phyloP scores from a whole-genome alignment of 2,329 filamentous ascomycete genomes.

The Anthostomella pinea region DNA sequence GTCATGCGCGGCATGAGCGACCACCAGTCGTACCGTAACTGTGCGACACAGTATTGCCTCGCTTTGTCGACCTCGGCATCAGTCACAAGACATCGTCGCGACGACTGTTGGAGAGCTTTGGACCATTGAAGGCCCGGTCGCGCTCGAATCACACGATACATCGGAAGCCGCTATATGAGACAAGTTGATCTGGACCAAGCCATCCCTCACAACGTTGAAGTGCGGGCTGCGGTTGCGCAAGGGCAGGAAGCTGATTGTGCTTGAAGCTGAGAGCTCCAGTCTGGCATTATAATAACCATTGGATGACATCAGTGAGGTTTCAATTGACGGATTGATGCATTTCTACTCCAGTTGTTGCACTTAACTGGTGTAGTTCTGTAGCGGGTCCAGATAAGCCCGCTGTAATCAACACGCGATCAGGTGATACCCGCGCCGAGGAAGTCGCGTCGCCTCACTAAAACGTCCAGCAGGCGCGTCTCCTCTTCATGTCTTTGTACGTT shows the following conservation, averaged over 20 bases:
- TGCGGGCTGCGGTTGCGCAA: too few relatives aligned
- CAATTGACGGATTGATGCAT: too few relatives aligned
- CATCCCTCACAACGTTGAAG: too few relatives aligned
- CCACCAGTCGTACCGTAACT: conserved; percentile 43
- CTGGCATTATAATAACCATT: too few relatives aligned
- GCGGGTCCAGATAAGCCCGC: not conserved
- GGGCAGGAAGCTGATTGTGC: conserved; percentile 7
- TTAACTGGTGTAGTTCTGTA: not conserved
- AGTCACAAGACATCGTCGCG: conserved; percentile 42
- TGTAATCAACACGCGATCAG: too few relatives aligned
- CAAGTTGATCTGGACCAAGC: too few relatives aligned
- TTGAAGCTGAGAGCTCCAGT: conserved; percentile 1
- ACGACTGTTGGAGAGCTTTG: conserved; percentile 11
- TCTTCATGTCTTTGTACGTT: too few relatives aligned
- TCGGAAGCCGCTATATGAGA: conserved; percentile 15
- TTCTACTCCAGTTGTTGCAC: too few relatives aligned
- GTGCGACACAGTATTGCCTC: conserved; percentile 51
- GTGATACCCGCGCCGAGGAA: conserved; percentile 33
- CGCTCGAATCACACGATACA: conserved; percentile 25
- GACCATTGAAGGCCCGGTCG: conserved; percentile 22
- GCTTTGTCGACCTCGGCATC: conserved; percentile 52
- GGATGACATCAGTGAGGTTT: conserved; percentile 19
- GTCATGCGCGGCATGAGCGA: conserved; percentile 1
- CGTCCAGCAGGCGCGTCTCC: not conserved
- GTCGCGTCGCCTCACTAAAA: conserved; percentile 25